These are phyloP conservation scores for Guadua angustifolia DNA, from an alignment of 176 grass and related monocot species.

Conservation along the genomic window DNA sequence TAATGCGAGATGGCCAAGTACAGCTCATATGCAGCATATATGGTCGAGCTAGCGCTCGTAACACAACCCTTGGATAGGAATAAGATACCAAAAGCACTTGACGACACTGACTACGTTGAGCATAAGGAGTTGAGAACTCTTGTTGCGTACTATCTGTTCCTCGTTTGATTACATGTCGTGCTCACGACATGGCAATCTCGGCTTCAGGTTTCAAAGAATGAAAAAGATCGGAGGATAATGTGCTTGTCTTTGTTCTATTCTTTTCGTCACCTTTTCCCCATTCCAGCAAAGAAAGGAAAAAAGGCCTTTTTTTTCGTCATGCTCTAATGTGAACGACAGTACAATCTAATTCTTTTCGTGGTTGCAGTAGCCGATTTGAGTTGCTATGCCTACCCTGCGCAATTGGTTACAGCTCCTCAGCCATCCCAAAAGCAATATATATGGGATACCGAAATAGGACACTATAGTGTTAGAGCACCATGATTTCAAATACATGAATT, in stretches of 20 bases:
- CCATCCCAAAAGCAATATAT: too few relatives aligned
- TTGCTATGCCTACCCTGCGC: slow-evolving; percentile 38
- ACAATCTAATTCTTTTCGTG: neutral
- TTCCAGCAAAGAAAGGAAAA: slow-evolving; percentile 16
- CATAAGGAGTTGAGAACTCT: neutral
- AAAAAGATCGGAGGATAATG: neutral
- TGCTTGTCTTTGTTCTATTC: slow-evolving; percentile 35
- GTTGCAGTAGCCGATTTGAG: slow-evolving; percentile 19
- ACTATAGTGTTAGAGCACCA: too few relatives aligned
- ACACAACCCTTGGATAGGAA: neutral
- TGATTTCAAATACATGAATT: too few relatives aligned
- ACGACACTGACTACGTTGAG: neutral
- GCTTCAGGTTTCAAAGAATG: slow-evolving; percentile 29
- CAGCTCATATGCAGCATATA: neutral
- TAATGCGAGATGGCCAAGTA: neutral
- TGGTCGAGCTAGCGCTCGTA: too few relatives aligned
- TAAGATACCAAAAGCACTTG: slow-evolving; percentile 10
- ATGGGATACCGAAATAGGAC: too few relatives aligned
- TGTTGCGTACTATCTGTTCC: neutral
- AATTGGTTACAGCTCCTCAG: neutral
- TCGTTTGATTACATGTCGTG: neutral
- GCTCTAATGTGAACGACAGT: slow-evolving; percentile 21
- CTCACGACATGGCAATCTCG: neutral
- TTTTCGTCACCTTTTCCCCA: slow-evolving; percentile 30
- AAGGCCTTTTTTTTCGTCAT: neutral